Conservation (phyloP, 495 filamentous ascomycete species). For the Neurospora sp. region DNA sequence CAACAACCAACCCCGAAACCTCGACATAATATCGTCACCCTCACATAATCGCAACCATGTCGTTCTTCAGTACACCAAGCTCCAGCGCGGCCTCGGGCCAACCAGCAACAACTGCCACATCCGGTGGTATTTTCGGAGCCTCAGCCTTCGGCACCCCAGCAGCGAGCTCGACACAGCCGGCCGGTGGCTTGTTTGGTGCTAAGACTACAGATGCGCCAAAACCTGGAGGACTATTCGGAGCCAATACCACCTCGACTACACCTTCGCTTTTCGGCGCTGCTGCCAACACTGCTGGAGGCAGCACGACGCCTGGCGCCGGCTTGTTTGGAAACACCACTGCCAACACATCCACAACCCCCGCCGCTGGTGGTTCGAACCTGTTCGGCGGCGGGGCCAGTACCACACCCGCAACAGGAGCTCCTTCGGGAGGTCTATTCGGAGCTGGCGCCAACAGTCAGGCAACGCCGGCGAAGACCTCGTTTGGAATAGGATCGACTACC, state of each 20-base stretch:
- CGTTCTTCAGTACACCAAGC: slow-evolving; percentile 31
- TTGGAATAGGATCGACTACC: slow-evolving; percentile 9
- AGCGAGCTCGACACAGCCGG: slow-evolving; percentile 17
- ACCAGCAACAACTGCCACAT: slow-evolving; percentile 30
- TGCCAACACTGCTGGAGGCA: slow-evolving; percentile 8
- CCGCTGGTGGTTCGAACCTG: neutral
- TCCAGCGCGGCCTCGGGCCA: slow-evolving; percentile 27
- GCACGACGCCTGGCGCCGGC: slow-evolving; percentile 4
- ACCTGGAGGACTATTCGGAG: slow-evolving; percentile 17
- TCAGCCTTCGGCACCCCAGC: slow-evolving; percentile 23
- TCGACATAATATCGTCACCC: neutral
- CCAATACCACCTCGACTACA: slow-evolving; percentile 13
- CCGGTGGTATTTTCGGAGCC: slow-evolving; percentile 28
- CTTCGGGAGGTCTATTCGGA: slow-evolving; percentile 10
- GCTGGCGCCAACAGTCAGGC: neutral
- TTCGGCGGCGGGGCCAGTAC: neutral
- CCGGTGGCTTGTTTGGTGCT: slow-evolving; percentile 41
- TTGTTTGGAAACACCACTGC: slow-evolving; percentile 16
- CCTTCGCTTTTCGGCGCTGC: slow-evolving; percentile 13
- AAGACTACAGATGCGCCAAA: slow-evolving; percentile 22
- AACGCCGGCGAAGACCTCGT: slow-evolving; percentile 24
- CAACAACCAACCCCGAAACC: neutral
- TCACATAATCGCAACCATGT: slow-evolving; percentile 11
- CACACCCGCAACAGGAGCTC: neutral
- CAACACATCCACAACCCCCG: slow-evolving; percentile 8